Evolutionary conservation across 1,284 basidiomycete genomes (phyloP), one percentile per base, ranked within the genome.

Genomic region (Ustilago shanxiensis): DNA sequence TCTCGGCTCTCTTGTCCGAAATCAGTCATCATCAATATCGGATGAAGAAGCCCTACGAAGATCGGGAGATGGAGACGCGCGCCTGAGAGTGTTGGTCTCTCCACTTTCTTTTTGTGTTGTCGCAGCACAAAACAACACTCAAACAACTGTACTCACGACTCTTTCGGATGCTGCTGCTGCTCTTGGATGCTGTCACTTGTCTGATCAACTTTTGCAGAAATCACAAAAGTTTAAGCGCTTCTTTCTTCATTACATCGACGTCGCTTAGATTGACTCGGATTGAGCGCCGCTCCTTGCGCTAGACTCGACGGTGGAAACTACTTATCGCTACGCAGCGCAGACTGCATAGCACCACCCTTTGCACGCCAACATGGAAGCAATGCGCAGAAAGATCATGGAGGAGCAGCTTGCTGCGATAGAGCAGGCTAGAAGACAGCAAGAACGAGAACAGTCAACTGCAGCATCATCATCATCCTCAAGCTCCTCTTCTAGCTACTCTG

Each of bases 311-410:
- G n/a, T n/a, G n/a, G n/a, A n/a, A n/a, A n/a, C n/a, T n/a, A n/a
- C 20, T 47, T 16, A 22, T 24, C 18, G 6, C 45, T 22, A 22
- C 20, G 20, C 45, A 47, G n/a, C 45, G 31, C 31, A 5, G 31
- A 33, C 31, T 11, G 7, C 11, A 33, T 33, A 33, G 11, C 31
- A 33, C 14, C 35, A 37, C 8, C 9, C 35, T 16, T 37, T 14
- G 8, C 35, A 37, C 7, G n/a, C 20, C 18, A 44, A 22, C 7
- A 75, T 77, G 75, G 75, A 77, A 66, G 75, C 70, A 28, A 77
- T 77, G 70, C 70, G 75, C 44, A 64, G 70, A 62, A 77, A 60
- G 55, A 73, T 77, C 53, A 66, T 66, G 47, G 75, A 72, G 56
- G 75, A 77, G 57, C 75, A 77, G 67, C 58, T 77, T 35, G 69